Base-by-base conservation (phyloP, 108 stramenopile species). In the Nannochloropsis oceanica region DNA sequence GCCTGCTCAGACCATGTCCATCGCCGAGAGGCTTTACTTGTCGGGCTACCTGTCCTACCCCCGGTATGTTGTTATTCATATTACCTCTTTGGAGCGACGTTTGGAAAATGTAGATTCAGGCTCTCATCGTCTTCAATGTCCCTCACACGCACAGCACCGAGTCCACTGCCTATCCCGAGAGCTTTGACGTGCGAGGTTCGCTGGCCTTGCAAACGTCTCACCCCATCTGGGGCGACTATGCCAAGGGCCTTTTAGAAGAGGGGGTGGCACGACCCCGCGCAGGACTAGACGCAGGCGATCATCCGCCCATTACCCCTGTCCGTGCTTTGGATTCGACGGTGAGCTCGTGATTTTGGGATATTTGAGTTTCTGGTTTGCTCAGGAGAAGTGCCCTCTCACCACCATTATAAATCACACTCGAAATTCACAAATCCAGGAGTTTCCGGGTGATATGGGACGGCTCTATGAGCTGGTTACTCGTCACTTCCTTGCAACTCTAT, bases 401-500 rank as follows among this genome's bases (percentile, higher is more conserved):
- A 34, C 34, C 34, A 34, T 3, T 34, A 34, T 34, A 34, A 1
- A 34, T 34, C 1, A 34, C 34, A 34, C 34, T 3, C 34, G 5
- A 34, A 12, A 80, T 0, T 0, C 18, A 42, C 11, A 11, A 34
- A 34, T 3, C 7, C 59, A 73, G 59, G 59, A 73, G 10, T 73
- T 85, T 20, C 11, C 24, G 43, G 82, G 80, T 12, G 34, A 42
- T 5, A 92, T 92, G 93, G 93, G 90, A 13, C 92, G 96, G n/a
- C 92, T 96, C 14, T 96, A 94, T 83, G 95, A 95, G 26, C 84
- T 96, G 12, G 93, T 95, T 7, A 90, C 92, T 8, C 90, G 96
- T 8, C 95, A 95, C 89, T 96, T 95, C 84, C 93, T 95, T 84
- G 96, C 95, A 12, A 93, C 93, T 22, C 94, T 96, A 0, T 93